These are phyloP conservation scores for Xerocomus minutiporus DNA, from an alignment of 1,284 basidiomycete species.

Conservation along the genomic window DNA sequence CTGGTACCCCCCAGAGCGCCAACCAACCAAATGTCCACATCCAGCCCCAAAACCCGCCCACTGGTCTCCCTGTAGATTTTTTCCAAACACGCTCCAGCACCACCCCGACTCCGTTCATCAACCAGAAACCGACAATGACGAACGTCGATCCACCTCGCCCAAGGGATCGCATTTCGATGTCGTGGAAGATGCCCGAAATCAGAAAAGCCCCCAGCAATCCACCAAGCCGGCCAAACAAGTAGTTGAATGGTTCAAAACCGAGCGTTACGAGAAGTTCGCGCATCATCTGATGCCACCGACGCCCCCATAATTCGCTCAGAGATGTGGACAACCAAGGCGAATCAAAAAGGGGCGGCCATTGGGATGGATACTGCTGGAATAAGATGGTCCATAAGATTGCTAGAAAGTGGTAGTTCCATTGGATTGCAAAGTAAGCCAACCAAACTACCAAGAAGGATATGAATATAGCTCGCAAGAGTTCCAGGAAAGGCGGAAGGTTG, in stretches of 20 bases:
- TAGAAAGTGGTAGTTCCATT: conserved; percentile 38
- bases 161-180: conserved; percentile 52
- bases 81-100: conserved; percentile 47
- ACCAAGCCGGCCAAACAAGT: conserved; percentile 43
- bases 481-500: conserved; percentile 36
- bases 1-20: conserved; percentile 41
- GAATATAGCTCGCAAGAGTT: conserved; percentile 34
- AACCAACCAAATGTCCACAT: conserved; percentile 51
- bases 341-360: conserved; percentile 43
- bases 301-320: conserved; percentile 41
- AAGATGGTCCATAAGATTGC: conserved; percentile 42
- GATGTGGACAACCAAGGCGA: conserved; percentile 39
- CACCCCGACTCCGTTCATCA: conserved; percentile 50
- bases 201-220: conserved; percentile 52
- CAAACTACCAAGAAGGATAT: conserved; percentile 41
- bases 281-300: conserved; percentile 46
- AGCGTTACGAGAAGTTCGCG: conserved; percentile 16
- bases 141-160: conserved; percentile 47
- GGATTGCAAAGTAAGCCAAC: conserved; percentile 40
- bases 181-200: conserved; percentile 54
- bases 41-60: conserved; percentile 44
- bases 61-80: conserved; percentile 36
- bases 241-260: conserved; percentile 29
- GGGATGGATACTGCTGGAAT: conserved; percentile 30
- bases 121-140: conserved; percentile 36